A percentile compares a stretch with the other conserved stretches of the same genome.
These are phyloP conservation scores for Heliamphora pulchella DNA, from an alignment of 179 eudicot species.

Conservation along the genomic window DNA sequence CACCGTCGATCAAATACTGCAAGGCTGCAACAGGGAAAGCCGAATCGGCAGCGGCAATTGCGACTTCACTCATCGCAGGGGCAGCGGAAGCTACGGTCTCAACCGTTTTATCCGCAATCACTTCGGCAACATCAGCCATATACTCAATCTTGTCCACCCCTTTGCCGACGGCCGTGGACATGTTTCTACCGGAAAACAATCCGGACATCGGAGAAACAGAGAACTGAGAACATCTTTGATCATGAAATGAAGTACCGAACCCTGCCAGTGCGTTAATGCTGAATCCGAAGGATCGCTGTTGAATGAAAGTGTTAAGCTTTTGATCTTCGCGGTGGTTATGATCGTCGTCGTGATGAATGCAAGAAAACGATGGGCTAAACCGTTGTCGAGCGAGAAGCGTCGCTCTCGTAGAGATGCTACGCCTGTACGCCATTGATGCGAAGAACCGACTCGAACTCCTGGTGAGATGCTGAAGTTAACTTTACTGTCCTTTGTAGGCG, in stretches of 20 bases:
- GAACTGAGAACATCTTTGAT: constrained; percentile 20
- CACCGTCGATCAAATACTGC: constrained; percentile 71
- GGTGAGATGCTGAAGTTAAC: too few relatives aligned
- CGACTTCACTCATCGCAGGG: constrained; percentile 66
- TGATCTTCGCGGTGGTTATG: constrained; percentile 17
- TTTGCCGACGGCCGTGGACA: constrained; percentile 55
- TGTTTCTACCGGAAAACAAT: constrained; percentile 31
- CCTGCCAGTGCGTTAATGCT: constrained; percentile 15
- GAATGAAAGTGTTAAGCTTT: constrained; percentile 17
- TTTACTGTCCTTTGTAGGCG: too few relatives aligned
- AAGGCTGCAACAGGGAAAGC: constrained; percentile 67
- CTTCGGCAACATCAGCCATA: constrained; percentile 47
- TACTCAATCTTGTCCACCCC: constrained; percentile 38
- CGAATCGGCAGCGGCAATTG: constrained; percentile 87
- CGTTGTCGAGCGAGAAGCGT: constrained; percentile 39
- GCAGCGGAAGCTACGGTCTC: constrained; percentile 47
- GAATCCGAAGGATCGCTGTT: constrained; percentile 27
- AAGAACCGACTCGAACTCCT: too few relatives aligned
- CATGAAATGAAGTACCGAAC: constrained; percentile 19
- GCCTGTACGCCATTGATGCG: constrained; percentile 57
- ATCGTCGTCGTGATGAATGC: constrained; percentile 31
- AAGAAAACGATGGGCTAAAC: constrained; percentile 37
- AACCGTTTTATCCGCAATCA: constrained; percentile 38
- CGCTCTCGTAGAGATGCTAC: constrained; percentile 47
- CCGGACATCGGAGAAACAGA: constrained; percentile 20